Conservation (phyloP, 495 filamentous ascomycete species). For the Ascodesmis nigricans region DNA sequence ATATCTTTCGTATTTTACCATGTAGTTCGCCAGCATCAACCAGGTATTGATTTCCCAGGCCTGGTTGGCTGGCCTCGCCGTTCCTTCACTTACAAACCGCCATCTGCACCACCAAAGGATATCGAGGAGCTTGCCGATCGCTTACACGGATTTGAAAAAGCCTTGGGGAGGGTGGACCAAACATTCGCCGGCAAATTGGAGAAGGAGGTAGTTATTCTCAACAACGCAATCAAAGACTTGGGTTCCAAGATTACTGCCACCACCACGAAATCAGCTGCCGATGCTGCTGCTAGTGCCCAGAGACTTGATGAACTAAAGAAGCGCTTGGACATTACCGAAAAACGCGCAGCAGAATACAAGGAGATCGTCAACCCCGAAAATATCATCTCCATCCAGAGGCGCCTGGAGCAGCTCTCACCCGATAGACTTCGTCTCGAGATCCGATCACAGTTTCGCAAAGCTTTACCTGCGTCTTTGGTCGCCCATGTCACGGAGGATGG, state of each 20-base stretch:
- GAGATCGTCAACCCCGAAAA: neutral
- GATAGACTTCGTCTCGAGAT: neutral
- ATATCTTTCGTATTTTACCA: too few species aligned
- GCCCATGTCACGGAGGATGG: slow-evolving; percentile 8
- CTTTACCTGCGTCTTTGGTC: slow-evolving; percentile 11
- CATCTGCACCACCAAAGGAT: slow-evolving; percentile 5
- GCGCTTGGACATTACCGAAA: neutral
- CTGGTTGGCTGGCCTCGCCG: too few species aligned
- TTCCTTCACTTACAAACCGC: slow-evolving; percentile 12
- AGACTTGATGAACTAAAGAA: neutral
- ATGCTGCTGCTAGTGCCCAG: neutral
- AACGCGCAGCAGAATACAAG: neutral
- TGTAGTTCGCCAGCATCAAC: too few species aligned
- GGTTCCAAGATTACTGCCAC: neutral
- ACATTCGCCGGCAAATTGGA: neutral
- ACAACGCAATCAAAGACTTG: neutral
- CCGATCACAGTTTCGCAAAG: neutral
- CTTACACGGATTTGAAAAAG: slow-evolving; percentile 10
- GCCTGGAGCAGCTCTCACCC: too few species aligned
- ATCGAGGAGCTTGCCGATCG: slow-evolving; percentile 11
- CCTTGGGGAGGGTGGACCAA: neutral
- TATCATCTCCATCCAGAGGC: too few species aligned
- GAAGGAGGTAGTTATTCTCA: neutral
- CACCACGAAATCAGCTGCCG: neutral
- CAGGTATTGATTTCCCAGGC: too few species aligned